Evolutionary conservation across 83 land plant genomes (phyloP).

Genomic region (Picea abies): DNA sequence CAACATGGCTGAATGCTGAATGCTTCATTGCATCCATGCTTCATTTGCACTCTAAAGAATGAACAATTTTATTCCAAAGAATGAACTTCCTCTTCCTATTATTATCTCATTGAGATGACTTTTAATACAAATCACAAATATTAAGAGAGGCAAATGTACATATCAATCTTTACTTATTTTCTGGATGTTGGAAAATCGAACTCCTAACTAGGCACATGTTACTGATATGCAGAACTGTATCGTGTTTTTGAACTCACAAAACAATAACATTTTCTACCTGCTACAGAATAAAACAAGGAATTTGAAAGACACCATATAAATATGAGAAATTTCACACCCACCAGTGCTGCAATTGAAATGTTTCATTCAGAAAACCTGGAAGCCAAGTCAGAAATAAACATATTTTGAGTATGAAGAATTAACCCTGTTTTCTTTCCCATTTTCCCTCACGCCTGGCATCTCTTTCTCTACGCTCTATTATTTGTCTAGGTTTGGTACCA

Average conservation of each 20-base stretch:
- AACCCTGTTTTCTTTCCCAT: constrained; percentile 90
- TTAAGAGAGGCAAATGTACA: background rate
- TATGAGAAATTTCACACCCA: background rate
- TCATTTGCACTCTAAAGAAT: background rate
- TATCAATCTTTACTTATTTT: background rate
- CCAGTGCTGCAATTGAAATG: background rate
- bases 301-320: too few relatives aligned
- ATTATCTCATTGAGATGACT: background rate
- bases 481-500: constrained; percentile 66
- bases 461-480: constrained; percentile 73
- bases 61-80: too few relatives aligned
- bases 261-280: background rate
- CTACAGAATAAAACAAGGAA: background rate
- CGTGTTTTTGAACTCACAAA: background rate
- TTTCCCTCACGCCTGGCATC: constrained; percentile 92
- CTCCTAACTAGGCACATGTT: background rate
- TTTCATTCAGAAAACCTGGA: background rate
- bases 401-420: background rate
- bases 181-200: constrained; percentile 1
- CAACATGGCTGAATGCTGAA: background rate
- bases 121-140: background rate
- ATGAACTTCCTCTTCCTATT: background rate
- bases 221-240: background rate
- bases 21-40: background rate
- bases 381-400: background rate